These are phyloP conservation scores for Dendrobium huoshanense DNA, from an alignment of 106 monocot species.

Conservation along the genomic window DNA sequence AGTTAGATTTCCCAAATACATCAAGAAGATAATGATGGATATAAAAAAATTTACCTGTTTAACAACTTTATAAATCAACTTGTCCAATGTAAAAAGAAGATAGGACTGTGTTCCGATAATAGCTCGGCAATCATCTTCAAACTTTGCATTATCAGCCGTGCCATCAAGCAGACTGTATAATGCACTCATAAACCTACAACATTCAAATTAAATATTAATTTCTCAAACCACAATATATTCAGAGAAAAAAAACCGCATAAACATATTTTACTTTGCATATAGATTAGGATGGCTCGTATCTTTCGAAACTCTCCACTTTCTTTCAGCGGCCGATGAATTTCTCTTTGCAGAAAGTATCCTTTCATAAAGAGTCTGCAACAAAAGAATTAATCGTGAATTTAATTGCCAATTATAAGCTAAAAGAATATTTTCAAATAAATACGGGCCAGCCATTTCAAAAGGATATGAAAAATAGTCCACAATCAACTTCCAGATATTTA, in stretches of 20 bases:
- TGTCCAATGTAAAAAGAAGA: constrained; percentile 91
- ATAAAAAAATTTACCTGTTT: constrained; percentile 55
- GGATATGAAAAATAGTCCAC: not conserved
- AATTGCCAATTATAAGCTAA: not conserved
- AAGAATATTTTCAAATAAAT: not conserved
- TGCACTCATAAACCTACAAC: constrained; percentile 68
- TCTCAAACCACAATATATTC: constrained; percentile 5
- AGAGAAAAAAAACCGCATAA: not conserved
- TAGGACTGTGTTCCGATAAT: constrained; percentile 86
- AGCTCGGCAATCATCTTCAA: constrained; percentile 91
- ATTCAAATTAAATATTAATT: not conserved
- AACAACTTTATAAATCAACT: constrained; percentile 86
- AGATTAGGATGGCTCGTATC: constrained; percentile 45
- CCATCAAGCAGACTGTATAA: constrained; percentile 74
- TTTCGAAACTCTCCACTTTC: constrained; percentile 60
- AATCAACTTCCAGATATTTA: no score
- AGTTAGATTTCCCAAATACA: constrained; percentile 4
- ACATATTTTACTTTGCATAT: constrained; percentile 60
- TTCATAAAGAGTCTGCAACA: constrained; percentile 77
- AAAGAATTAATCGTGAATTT: not conserved
- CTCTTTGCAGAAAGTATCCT: constrained; percentile 89
- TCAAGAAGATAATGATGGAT: not conserved
- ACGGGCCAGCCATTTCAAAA: not conserved
- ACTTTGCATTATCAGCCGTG: constrained; percentile 80
- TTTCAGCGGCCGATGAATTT: constrained; percentile 63